phyloP scores from a whole-genome alignment of 352 stramenopile species.

The Phytopythium aichiense region DNA sequence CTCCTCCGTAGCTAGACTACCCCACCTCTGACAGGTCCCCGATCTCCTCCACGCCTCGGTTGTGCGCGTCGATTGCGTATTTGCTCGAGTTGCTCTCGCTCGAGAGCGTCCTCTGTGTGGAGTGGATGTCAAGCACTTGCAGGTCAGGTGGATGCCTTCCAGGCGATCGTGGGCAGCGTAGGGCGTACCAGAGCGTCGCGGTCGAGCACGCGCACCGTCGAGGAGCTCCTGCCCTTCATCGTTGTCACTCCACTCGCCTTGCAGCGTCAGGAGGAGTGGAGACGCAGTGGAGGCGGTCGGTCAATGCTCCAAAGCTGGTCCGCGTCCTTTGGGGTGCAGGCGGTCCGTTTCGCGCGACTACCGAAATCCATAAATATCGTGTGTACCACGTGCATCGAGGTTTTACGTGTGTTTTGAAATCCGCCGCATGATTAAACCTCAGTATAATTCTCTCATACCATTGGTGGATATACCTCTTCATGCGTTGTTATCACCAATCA shows the following conservation, averaged over 20 bases:
- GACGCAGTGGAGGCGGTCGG: neutral
- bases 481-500: too few relatives aligned
- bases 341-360: neutral
- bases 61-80: conserved; percentile 75
- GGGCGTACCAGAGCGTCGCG: conserved; percentile 26
- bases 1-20: neutral
- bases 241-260: conserved; percentile 1
- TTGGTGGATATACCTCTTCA: too few relatives aligned
- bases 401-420: too few relatives aligned
- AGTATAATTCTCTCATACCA: too few relatives aligned
- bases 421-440: too few relatives aligned
- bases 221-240: conserved; percentile 16
- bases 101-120: conserved; percentile 27
- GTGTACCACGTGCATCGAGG: too few relatives aligned
- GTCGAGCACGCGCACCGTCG: conserved; percentile 30
- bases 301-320: neutral
- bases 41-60: conserved; percentile 57
- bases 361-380: neutral
- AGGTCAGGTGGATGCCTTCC: neutral
- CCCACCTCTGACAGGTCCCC: conserved; percentile 58
- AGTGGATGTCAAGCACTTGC: neutral
- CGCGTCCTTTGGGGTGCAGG: neutral
- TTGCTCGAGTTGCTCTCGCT: conserved; percentile 79
- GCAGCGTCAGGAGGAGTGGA: neutral
- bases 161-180: neutral